Conservation (phyloP, 768 basidiomycete genomes). For the Xanthoconium stramineum region DNA sequence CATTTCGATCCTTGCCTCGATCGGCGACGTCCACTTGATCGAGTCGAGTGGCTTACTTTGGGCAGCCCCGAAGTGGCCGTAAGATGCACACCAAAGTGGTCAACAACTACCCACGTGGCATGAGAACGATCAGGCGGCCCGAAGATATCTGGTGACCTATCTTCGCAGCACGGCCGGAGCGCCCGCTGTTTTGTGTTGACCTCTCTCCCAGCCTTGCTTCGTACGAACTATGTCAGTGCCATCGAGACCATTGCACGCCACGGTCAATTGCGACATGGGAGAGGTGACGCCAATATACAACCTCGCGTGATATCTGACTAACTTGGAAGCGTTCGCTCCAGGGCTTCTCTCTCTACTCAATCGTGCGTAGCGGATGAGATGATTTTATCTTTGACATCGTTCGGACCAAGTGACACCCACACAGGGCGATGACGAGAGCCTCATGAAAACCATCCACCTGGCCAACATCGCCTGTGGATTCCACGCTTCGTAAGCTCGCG, state of each 20-base stretch:
- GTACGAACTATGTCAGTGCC: slow-evolving; percentile 10
- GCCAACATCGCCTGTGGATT: slow-evolving; percentile 69
- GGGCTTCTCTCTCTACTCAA: slow-evolving; percentile 51
- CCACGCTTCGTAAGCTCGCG: slow-evolving; percentile 50
- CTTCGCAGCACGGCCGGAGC: not conserved
- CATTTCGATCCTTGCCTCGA: not conserved
- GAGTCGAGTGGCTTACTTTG: too few relatives aligned
- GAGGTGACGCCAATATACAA: slow-evolving; percentile 35
- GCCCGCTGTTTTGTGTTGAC: not conserved
- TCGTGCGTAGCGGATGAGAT: slow-evolving; percentile 29
- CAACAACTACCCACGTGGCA: too few relatives aligned
- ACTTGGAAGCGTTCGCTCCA: slow-evolving; percentile 17
- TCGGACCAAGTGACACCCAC: not conserved
- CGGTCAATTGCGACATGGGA: slow-evolving; percentile 56
- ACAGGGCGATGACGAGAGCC: slow-evolving; percentile 49
- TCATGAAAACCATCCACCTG: slow-evolving; percentile 56
- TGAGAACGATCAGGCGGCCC: not conserved
- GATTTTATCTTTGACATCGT: not conserved
- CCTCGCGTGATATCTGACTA: not conserved
- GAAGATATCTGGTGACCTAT: not conserved
- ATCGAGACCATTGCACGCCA: slow-evolving; percentile 29
- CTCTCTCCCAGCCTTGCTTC: not conserved
- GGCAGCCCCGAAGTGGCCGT: too few relatives aligned
- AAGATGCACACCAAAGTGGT: too few relatives aligned
- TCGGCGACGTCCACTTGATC: not conserved